Percentiles rank a stretch among this genome's conserved stretches.
These are phyloP conservation scores for Aureobasidium sp. DNA, from an alignment of 2,329 filamentous ascomycete species.

Conservation along the genomic window DNA sequence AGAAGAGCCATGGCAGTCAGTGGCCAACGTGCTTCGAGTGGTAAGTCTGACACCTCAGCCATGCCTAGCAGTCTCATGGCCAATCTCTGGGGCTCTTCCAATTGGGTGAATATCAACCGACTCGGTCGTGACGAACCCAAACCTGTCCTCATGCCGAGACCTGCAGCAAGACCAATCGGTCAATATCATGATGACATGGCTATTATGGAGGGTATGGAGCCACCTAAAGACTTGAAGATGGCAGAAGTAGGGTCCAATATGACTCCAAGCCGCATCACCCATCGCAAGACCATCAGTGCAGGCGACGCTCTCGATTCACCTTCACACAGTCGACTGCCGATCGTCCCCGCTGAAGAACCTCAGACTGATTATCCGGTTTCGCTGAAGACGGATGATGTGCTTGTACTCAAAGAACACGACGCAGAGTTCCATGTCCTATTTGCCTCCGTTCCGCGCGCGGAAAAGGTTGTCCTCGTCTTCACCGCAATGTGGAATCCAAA, in stretches of 20 bases:
- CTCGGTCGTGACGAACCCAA: conserved; percentile 47
- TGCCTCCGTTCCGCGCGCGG: conserved; percentile 64
- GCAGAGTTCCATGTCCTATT: conserved; percentile 91
- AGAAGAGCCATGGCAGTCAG: conserved; percentile 75
- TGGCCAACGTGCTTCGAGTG: conserved; percentile 58
- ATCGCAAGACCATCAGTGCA: conserved; percentile 48
- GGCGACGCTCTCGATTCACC: conserved; percentile 6
- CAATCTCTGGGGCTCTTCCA: conserved; percentile 86
- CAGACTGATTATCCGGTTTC: conserved; percentile 72
- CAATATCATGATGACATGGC: conserved; percentile 21
- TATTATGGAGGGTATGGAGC: conserved; percentile 22
- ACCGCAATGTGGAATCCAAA: conserved; percentile 80
- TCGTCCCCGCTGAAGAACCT: conserved; percentile 45
- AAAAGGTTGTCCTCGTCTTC: conserved; percentile 86
- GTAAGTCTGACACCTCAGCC: conserved; percentile 53
- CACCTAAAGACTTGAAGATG: conserved; percentile 14
- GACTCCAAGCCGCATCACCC: conserved; percentile 23
- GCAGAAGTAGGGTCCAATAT: conserved; percentile 5
- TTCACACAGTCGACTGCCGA: background rate
- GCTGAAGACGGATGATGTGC: conserved; percentile 70
- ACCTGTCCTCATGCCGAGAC: conserved; percentile 15
- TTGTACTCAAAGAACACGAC: conserved; percentile 66
- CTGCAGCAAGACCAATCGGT: conserved; percentile 10
- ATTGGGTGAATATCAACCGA: conserved; percentile 64
- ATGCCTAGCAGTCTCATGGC: conserved; percentile 82